Evolutionary conservation across 768 basidiomycete species (phyloP), one percentile per base, ranked within the genome.

Genomic region (Mycena haematopus): DNA sequence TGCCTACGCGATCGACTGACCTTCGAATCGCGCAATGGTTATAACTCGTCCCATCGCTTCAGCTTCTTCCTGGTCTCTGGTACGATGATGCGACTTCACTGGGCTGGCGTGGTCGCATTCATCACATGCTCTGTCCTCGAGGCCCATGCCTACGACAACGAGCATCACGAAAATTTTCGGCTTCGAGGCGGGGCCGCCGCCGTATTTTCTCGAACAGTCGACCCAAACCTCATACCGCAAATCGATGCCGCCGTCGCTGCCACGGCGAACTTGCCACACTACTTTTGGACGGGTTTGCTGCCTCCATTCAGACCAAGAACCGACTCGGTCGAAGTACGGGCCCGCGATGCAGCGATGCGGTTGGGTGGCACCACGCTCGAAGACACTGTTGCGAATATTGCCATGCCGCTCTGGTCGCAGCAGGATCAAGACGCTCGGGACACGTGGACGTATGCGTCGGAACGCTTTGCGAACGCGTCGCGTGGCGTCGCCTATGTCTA

Each of bases 311-410:
- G 38, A 5, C 47, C 36, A 42, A 49, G 57, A n/a, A 38, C 10
- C 10, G 57, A 52, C 21, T 58, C 57, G 10, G 57, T 50, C 21
- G 57, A 58, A 27, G 47, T 47, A 19, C 19, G 57, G 11, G 57
- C 57, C 2, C 57, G 57, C 25, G 57, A 58, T 24, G 19, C 49
- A 2, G 57, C 49, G 4, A 9, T 22, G 27, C 57, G 47, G 29
- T 13, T 50, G 10, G 57, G 57, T 19, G 57, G 57, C 13, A 58
- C 57, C 14, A 58, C 57, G 4, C 57, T 58, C 49, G 57, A 58
- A 29, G 57, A 58, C n/a, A 58, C 57, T 14, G 24, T 58, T 19
- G 36, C 11, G 1, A 36, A 36, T 11, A 40, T 58, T 19, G 36
- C 40, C n/a, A 58, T 58, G 57, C 49, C 49, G 1, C 22, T 17